phyloP scores from a whole-genome alignment of 495 filamentous ascomycete species.

The Tuber brumale region DNA sequence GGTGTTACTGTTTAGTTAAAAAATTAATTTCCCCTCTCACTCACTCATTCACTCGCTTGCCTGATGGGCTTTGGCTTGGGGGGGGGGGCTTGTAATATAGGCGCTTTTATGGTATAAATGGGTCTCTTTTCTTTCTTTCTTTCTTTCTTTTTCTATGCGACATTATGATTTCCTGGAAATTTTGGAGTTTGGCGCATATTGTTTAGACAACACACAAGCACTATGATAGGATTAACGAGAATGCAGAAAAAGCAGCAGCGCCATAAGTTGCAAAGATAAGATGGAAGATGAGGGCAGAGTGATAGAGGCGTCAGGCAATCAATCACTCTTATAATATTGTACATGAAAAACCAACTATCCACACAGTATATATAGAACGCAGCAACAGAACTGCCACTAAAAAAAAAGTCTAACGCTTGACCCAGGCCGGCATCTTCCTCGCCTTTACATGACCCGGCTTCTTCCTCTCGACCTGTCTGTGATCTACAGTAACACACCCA shows the following conservation, averaged over 20 bases:
- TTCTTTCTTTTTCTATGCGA: neutral
- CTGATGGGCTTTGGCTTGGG: neutral
- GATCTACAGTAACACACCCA: slow-evolving; percentile 85
- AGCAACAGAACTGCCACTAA: slow-evolving; percentile 11
- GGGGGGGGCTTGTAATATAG: slow-evolving; percentile 1
- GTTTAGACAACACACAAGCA: neutral
- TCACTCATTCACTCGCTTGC: neutral
- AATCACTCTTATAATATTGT: neutral
- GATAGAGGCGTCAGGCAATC: neutral
- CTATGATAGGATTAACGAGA: neutral
- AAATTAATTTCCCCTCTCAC: neutral
- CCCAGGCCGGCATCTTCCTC: slow-evolving; percentile 96
- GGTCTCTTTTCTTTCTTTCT: neutral
- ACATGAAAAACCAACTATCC: neutral
- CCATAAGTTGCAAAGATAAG: slow-evolving; percentile 10
- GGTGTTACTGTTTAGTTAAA: slow-evolving; percentile 8
- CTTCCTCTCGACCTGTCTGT: slow-evolving; percentile 91
- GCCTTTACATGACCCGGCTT: slow-evolving; percentile 94
- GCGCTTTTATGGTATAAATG: slow-evolving; percentile 11
- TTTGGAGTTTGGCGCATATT: neutral
- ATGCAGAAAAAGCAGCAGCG: neutral
- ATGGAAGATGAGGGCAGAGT: slow-evolving; percentile 2
- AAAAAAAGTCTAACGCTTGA: slow-evolving; percentile 55
- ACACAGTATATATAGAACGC: slow-evolving; percentile 10
- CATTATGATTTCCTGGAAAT: neutral